Evolutionary conservation across 768 basidiomycete genomes (phyloP).

Genomic region (Tulasnella sp.): DNA sequence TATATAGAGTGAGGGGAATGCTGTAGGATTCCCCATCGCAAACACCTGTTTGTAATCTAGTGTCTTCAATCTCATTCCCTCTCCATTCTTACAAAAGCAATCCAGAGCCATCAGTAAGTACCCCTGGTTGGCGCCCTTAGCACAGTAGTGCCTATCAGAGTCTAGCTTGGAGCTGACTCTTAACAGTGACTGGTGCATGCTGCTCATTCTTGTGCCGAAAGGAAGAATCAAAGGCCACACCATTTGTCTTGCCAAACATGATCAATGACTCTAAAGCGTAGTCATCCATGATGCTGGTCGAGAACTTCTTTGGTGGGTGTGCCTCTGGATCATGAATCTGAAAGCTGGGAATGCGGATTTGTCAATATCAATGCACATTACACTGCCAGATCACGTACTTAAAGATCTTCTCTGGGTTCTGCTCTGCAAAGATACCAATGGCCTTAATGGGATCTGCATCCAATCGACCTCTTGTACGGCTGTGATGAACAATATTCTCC

Average conservation of each 20-base stretch:
- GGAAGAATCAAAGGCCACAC: background rate
- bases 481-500: background rate
- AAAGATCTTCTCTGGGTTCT: background rate
- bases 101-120: no score
- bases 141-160: no score
- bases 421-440: background rate
- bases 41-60: no score
- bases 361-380: background rate
- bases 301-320: background rate
- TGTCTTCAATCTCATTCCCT: no score
- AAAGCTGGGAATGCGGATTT: background rate
- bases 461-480: background rate
- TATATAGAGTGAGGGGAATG: no score
- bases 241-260: background rate
- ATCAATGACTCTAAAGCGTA: background rate
- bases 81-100: no score
- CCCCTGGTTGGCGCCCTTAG: no score
- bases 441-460: background rate
- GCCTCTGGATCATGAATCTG: background rate
- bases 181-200: background rate
- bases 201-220: slow-evolving; percentile 1
- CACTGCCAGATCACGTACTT: background rate
- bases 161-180: no score
- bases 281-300: background rate
- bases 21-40: no score